phyloP scores from a whole-genome alignment of 495 filamentous ascomycete species.

The Penicillium dipodomyicola region DNA sequence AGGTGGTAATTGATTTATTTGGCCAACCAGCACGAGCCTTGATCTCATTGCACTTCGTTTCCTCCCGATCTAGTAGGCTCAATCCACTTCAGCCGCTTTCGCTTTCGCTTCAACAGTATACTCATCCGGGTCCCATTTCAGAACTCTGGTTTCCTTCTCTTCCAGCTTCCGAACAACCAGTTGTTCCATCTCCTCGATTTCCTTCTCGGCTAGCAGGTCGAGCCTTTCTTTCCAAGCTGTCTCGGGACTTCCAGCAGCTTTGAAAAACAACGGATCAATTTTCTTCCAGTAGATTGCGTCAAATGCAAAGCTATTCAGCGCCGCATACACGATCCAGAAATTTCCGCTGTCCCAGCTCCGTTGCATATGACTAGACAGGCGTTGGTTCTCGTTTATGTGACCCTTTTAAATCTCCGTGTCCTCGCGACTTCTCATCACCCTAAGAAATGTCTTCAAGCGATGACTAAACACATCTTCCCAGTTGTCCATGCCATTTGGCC shows the following conservation, averaged over 20 bases:
- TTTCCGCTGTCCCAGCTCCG: neutral
- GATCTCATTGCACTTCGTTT: too few species aligned
- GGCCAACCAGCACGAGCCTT: too few species aligned
- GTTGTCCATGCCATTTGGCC: neutral
- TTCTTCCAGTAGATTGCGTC: neutral
- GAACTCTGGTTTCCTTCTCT: slow-evolving; percentile 4
- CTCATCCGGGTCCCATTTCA: slow-evolving; percentile 13
- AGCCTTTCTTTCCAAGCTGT: slow-evolving; percentile 15
- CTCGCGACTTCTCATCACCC: neutral
- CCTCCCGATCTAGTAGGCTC: too few species aligned
- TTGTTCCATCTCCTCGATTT: slow-evolving; percentile 11
- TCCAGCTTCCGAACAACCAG: slow-evolving; percentile 7
- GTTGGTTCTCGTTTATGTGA: neutral
- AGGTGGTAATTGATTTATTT: too few species aligned
- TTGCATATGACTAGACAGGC: neutral
- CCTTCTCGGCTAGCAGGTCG: slow-evolving; percentile 1
- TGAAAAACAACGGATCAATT: neutral
- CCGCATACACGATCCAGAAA: neutral
- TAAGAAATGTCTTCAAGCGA: neutral
- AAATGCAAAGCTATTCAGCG: neutral
- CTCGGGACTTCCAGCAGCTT: neutral
- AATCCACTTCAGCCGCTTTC: neutral
- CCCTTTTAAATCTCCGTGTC: neutral
- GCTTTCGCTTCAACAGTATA: neutral
- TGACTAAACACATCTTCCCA: neutral